Conservation (phyloP, 768 basidiomycete species). For the Trametopsis cervina region DNA sequence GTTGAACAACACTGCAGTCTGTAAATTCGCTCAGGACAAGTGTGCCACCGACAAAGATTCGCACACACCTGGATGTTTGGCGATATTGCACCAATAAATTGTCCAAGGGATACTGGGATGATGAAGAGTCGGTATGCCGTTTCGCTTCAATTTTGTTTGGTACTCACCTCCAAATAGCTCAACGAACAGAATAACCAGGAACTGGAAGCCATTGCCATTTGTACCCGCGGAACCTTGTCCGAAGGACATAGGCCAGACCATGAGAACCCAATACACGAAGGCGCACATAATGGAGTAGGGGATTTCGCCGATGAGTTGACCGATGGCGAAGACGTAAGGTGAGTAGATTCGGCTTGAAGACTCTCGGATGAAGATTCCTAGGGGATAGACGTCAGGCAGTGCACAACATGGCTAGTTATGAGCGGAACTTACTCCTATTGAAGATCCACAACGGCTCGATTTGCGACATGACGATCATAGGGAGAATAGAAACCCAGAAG, state of each 20-base stretch:
- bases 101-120: constrained; percentile 56
- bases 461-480: constrained; percentile 73
- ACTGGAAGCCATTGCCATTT: constrained; percentile 64
- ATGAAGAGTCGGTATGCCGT: neutral
- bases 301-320: constrained; percentile 75
- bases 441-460: constrained; percentile 80
- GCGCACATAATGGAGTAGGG: constrained; percentile 71
- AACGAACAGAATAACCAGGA: constrained; percentile 64
- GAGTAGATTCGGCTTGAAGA: constrained; percentile 83
- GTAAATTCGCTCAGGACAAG: constrained; percentile 13
- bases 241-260: constrained; percentile 66
- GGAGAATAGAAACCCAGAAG: constrained; percentile 62
- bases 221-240: constrained; percentile 55
- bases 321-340: constrained; percentile 76
- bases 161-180: constrained; percentile 44
- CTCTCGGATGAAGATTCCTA: constrained; percentile 44
- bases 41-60: constrained; percentile 7
- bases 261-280: constrained; percentile 67
- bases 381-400: too few relatives aligned
- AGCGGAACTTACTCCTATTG: constrained; percentile 44
- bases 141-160: neutral
- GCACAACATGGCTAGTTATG: too few relatives aligned
- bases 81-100: constrained; percentile 66
- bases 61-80: constrained; percentile 58
- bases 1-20: constrained; percentile 73